These are phyloP conservation scores for Lonicera japonica DNA, from an alignment of 129 eudicot species.

Conservation along the genomic window DNA sequence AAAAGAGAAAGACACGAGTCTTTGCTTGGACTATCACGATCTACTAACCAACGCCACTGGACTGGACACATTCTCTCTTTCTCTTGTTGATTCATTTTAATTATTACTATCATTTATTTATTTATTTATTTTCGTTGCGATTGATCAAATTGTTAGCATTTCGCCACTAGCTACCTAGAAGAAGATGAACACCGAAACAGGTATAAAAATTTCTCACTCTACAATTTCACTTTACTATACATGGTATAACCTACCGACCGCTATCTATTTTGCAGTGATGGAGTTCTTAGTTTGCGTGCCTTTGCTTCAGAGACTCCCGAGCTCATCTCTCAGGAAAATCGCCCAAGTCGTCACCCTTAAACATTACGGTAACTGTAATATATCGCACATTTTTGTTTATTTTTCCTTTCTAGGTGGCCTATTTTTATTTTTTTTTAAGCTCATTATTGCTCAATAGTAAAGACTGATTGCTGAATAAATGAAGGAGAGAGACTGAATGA, in stretches of 20 bases:
- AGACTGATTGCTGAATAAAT: no score
- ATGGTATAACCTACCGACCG: not conserved
- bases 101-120: no score
- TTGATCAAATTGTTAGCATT: not conserved
- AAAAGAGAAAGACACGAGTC: no score
- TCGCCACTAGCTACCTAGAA: not conserved
- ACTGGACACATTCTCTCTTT: no score
- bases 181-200: not conserved
- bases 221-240: not conserved
- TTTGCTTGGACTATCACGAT: no score
- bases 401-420: no score
- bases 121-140: no score
- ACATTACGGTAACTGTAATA: constrained; percentile 38
- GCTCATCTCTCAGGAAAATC: constrained; percentile 57
- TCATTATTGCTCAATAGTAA: no score
- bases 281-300: constrained; percentile 77
- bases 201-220: not conserved
- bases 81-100: no score
- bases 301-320: constrained; percentile 75
- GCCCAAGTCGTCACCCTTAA: constrained; percentile 42
- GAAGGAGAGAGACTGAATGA: no score
- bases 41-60: no score
- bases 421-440: no score
- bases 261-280: constrained; percentile 30
- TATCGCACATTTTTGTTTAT: not conserved